Base-by-base conservation (phyloP, 192 early-diverging fungal genomes). In the Phycomyces blakesleeanus region DNA sequence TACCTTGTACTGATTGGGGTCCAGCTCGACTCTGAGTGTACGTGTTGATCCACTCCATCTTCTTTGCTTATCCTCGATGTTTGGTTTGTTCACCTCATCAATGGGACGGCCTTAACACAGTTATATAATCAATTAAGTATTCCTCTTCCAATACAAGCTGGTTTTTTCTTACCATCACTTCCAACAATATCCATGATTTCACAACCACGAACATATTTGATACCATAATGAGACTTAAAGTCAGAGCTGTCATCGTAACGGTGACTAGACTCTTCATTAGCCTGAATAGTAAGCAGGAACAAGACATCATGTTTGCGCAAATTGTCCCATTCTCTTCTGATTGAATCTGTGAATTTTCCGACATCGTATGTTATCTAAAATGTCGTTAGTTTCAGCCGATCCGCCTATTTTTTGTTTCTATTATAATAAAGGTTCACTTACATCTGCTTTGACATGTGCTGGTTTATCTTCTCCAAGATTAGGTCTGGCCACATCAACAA, bases 271-370 rank as follows among this genome's bases (percentile, higher is more conserved):
- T 70, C 59, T 16, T 83, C 80, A 26, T 79, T 67, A 3, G 80
- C 80, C 64, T 87, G 69, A 21, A 95, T 83, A 3, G 85, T 78
- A 21, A 96, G 56, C 51, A 99, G 69, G 67, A 98, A 91, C 29
- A 99, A 70, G n/a, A 94, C 86, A 69, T 98, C 96, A 47, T 87
- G 89, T n/a, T 82, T 81, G 4, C 86, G 77, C 21, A 98, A 74
- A 22, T 81, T 68, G 63, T 94, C 93, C 98, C 98, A 99, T 76
- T 98, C 95, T 15, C 66, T 72, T 14, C 81, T 81, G 29, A 97
- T 87, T 0, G 85, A 80, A 20, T 92, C 86, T 0, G 85, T 79
- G 63, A 87, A 93, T 27, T 73, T 67, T 16, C 77, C 72, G 34
- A 98, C 66, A 44, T 85, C 82, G 51, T 91, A 84, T 0, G 78